Evolutionary conservation across 495 filamentous ascomycete genomes (phyloP).

Genomic region (Cladorrhinum samala): DNA sequence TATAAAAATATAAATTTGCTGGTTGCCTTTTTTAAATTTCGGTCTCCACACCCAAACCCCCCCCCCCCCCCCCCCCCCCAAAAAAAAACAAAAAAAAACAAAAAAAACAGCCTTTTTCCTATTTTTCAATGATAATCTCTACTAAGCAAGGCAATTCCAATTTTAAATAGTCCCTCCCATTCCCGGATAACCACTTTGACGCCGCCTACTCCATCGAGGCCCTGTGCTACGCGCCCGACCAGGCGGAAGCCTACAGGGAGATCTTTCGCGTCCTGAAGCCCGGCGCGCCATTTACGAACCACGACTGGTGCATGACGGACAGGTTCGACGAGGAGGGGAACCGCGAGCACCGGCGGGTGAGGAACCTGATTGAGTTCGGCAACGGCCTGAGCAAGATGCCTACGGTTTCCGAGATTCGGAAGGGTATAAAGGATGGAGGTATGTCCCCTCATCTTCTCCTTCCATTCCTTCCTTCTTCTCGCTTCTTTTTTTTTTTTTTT

Average conservation of each 20-base stretch:
- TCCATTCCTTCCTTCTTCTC: not conserved
- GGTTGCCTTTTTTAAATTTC: too few species aligned
- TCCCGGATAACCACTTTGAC: conserved; percentile 17
- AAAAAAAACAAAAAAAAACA: too few species aligned
- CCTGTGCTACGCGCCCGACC: conserved; percentile 16
- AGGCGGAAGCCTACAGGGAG: conserved; percentile 11
- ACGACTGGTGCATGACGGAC: conserved; percentile 21
- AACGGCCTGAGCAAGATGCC: conserved; percentile 16
- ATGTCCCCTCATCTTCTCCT: too few species aligned
- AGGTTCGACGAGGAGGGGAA: conserved; percentile 11
- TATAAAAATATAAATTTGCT: too few species aligned
- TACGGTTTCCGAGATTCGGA: conserved; percentile 14
- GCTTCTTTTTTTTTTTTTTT: not conserved
- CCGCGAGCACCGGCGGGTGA: conserved; percentile 11
- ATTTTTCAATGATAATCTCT: too few species aligned
- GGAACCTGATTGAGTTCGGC: conserved; percentile 20
- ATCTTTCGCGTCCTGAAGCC: conserved; percentile 18
- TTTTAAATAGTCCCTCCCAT: conserved; percentile 13
- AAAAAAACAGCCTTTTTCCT: too few species aligned
- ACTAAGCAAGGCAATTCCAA: not conserved
- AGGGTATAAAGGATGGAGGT: conserved; percentile 8
- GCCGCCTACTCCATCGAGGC: conserved; percentile 16
- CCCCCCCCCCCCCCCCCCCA: too few species aligned
- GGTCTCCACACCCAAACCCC: too few species aligned
- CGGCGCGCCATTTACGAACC: conserved; percentile 12